Evolutionary conservation across 306 rosid species (phyloP).

Genomic region (Glycyrrhiza uralensis): DNA sequence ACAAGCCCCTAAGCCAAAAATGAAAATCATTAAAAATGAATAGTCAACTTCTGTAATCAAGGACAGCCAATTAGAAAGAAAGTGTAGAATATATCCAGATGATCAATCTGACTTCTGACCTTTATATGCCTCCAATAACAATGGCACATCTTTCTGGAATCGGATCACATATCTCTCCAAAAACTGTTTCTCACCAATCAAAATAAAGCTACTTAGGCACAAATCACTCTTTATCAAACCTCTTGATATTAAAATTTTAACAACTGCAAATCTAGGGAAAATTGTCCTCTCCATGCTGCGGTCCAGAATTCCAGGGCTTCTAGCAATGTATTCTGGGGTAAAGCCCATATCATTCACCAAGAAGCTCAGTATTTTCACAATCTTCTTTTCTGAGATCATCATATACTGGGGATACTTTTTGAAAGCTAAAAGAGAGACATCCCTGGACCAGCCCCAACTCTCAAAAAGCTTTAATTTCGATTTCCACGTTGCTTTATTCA

Average conservation of each 20-base stretch:
- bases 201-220: not conserved
- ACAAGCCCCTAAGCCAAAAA: not conserved
- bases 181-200: not conserved
- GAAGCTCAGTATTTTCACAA: constrained; percentile 13
- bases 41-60: not conserved
- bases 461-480: too few species aligned
- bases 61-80: not conserved
- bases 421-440: constrained; percentile 22
- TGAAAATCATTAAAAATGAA: not conserved
- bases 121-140: not conserved
- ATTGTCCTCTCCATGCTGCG: constrained; percentile 31
- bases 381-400: constrained; percentile 4
- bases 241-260: constrained; percentile 20
- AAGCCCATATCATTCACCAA: constrained; percentile 32
- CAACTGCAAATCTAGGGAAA: constrained; percentile 41
- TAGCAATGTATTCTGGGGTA: constrained; percentile 5
- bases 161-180: not conserved
- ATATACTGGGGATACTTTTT: constrained; percentile 28
- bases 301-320: not conserved
- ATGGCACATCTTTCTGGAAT: constrained; percentile 2
- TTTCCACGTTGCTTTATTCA: constrained; percentile 2
- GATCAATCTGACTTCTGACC: not conserved
- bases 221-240: constrained; percentile 4
- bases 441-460: too few species aligned
- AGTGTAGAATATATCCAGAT: not conserved